Evolutionary conservation across 2,329 filamentous ascomycete genomes (phyloP).

Genomic region (Xylaria sp.): DNA sequence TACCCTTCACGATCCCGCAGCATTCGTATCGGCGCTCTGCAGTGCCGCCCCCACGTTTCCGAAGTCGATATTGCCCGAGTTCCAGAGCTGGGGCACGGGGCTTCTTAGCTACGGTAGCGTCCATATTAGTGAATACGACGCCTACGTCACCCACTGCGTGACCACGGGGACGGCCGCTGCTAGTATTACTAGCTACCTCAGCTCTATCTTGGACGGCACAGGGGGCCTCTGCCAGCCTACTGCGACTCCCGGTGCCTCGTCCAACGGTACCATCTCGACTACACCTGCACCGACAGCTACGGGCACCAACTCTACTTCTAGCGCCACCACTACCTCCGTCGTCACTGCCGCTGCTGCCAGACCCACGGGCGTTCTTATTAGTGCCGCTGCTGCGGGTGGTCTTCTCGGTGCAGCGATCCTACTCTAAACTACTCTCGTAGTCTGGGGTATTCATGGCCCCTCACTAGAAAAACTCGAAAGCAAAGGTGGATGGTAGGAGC

Average conservation of each 20-base stretch:
- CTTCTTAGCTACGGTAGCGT: constrained; percentile 28
- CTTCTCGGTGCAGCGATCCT: constrained; percentile 20
- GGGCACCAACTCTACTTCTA: neutral
- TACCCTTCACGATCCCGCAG: constrained; percentile 22
- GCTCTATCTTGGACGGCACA: constrained; percentile 6
- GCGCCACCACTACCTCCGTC: neutral
- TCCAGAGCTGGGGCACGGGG: constrained; percentile 12
- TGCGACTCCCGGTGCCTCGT: neutral
- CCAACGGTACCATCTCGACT: constrained; percentile 4
- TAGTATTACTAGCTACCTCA: constrained; percentile 24
- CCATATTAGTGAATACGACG: constrained; percentile 24
- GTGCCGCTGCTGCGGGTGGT: constrained; percentile 21
- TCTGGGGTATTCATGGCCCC: neutral
- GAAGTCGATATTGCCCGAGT: constrained; percentile 16
- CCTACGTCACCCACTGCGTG: constrained; percentile 44
- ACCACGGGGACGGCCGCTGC: constrained; percentile 52
- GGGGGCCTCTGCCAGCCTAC: constrained; percentile 14
- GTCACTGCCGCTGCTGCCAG: constrained; percentile 15
- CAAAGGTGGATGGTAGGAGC: neutral
- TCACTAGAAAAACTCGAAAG: neutral
- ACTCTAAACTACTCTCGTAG: constrained; percentile 1
- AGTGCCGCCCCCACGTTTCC: constrained; percentile 13
- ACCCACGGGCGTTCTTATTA: constrained; percentile 7
- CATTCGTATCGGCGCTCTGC: constrained; percentile 13
- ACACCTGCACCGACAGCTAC: constrained; percentile 17